Conservation (phyloP, 441 rosid species). For the Syzygium syzygioides region DNA sequence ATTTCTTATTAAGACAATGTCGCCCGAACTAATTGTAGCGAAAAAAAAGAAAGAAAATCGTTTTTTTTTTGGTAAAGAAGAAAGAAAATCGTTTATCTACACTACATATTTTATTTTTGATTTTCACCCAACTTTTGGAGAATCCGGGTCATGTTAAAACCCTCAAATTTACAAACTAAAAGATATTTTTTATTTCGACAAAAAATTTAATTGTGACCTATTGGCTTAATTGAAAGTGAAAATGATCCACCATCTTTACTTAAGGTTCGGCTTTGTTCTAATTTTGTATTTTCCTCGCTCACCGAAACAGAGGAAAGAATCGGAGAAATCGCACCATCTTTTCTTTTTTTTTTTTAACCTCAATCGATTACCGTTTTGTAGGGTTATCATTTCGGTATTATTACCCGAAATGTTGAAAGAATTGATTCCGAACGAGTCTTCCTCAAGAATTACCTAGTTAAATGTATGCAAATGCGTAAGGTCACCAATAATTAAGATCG, state of each 20-base stretch:
- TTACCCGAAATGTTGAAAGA: background rate
- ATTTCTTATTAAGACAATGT: background rate
- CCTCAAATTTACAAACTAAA: background rate
- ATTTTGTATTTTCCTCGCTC: background rate
- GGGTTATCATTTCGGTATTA: background rate
- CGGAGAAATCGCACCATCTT: background rate
- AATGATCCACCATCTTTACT: background rate
- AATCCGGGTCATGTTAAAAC: background rate
- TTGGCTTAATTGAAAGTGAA: background rate
- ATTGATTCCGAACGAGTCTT: background rate
- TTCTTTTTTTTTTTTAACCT: background rate
- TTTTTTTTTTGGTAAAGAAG: too few relatives aligned
- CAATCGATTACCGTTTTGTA: background rate
- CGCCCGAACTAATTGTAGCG: background rate
- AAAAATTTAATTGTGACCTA: background rate
- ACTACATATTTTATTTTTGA: background rate
- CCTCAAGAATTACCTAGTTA: background rate
- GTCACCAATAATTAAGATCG: background rate
- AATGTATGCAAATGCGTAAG: background rate
- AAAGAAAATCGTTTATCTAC: background rate
- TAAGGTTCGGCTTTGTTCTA: accelerated
- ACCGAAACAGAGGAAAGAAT: background rate
- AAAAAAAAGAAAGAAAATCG: background rate
- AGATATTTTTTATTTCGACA: background rate
- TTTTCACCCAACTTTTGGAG: background rate